phyloP scores from a whole-genome alignment of 768 basidiomycete species.

The Podaxis rugospora region DNA sequence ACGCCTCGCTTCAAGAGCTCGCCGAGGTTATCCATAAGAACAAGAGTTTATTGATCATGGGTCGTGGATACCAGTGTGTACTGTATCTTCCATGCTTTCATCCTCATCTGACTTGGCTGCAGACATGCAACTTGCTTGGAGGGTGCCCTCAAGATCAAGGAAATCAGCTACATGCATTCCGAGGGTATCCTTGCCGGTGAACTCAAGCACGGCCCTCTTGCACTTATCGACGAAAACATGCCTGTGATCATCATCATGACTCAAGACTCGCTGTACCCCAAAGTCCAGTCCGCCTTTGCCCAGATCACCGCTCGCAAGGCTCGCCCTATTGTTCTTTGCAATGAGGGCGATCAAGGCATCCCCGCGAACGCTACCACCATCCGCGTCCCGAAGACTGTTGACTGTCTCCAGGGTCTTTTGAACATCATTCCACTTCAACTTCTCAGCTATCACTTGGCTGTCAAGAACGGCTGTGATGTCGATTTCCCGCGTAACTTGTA shows the following conservation, averaged over 20 bases:
- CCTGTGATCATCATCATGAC: constrained; percentile 99
- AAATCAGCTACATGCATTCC: constrained; percentile 91
- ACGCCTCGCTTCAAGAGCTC: constrained; percentile 72
- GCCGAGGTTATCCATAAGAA: constrained; percentile 78
- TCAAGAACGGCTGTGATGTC: constrained; percentile 94
- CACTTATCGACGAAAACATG: constrained; percentile 98
- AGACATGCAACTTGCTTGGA: constrained; percentile 96
- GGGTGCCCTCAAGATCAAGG: constrained; percentile 99
- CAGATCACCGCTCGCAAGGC: constrained; percentile 99
- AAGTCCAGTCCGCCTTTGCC: constrained; percentile 93
- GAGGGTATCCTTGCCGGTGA: constrained; percentile 96
- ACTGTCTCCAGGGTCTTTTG: constrained; percentile 90
- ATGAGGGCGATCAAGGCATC: constrained; percentile 84
- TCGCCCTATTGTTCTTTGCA: constrained; percentile 91
- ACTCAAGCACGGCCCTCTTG: constrained; percentile 97
- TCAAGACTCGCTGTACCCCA: constrained; percentile 95
- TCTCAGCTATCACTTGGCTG: constrained; percentile 92
- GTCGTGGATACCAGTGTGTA: constrained; percentile 90
- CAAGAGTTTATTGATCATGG: constrained; percentile 92
- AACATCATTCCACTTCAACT: constrained; percentile 97
- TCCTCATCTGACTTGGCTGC: not conserved
- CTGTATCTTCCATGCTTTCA: constrained; percentile 1
- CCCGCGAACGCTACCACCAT: constrained; percentile 77
- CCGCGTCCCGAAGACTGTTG: constrained; percentile 91
- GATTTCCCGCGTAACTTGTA: constrained; percentile 97